Evolutionary conservation across 2,329 filamentous ascomycete species (phyloP), one percentile per base, ranked within the genome.

Genomic region (Fulvia fulva): DNA sequence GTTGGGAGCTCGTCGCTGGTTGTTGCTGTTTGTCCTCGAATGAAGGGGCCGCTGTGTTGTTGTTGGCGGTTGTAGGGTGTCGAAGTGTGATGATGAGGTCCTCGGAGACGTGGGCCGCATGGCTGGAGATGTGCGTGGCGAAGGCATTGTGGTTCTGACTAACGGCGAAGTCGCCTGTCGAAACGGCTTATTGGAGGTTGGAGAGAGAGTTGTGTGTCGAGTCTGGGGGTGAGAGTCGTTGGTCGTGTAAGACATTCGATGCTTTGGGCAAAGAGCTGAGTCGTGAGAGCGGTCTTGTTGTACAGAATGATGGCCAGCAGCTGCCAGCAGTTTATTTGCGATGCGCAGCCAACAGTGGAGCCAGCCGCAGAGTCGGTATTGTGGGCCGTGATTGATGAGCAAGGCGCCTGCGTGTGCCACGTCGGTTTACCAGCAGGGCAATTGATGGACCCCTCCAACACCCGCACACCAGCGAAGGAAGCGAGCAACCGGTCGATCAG

Each of bases 1-100:
- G 51, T 70, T 70, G 44, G 61, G 58, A 12, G 70, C 68, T 46
- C 72, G 72, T 14, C 72, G 71, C 49, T 73, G 71, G 51, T 69
- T 62, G 51, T 69, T 62, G 55, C 66, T 73, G 56, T 66, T 57
- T 26, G 65, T 44, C 51, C 67, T 53, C 44, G 66, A 60, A 58
- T 71, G 63, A 62, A 65, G 61, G 59, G 57, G 56, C 52, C 69
- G 65, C 34, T 68, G 71, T 51, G 28, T 32, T 51, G 28, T 32
- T 51, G 66, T 65, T 47, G 70, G 67, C 22, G 67, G 65, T 57
- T 67, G 70, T 1, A 72, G 62, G 23, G 57, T 51, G 28, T 73
- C 71, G 62, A 71, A 71, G 51, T 67, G 66, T 34, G 64, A 59
- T 34, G 64, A 59, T 1, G 63, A 32, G 22, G 61, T 49, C 37